phyloP scores from a whole-genome alignment of 495 filamentous ascomycete species.

The Umbilicaria muhlenbergii region DNA sequence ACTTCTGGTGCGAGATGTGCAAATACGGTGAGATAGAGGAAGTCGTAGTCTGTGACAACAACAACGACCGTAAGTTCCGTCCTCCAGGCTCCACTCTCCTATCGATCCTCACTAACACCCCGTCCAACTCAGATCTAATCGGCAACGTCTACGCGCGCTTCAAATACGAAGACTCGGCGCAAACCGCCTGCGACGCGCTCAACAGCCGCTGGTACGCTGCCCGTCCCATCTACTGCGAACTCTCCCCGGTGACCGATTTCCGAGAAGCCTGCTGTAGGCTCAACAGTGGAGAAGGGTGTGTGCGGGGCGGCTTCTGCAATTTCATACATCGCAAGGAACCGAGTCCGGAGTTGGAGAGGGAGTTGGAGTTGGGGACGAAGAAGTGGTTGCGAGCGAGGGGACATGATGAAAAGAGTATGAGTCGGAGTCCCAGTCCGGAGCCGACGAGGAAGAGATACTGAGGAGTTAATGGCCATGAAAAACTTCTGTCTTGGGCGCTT shows the following conservation, averaged over 20 bases:
- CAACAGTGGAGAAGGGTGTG: conserved; percentile 90
- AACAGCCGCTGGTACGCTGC: conserved; percentile 96
- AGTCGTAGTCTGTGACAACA: conserved; percentile 84
- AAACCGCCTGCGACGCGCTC: conserved; percentile 81
- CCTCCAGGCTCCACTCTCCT: not conserved
- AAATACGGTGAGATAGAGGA: conserved; percentile 84
- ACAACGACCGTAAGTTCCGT: conserved; percentile 77
- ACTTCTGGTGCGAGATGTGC: conserved; percentile 99
- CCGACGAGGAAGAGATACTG: conserved; percentile 55
- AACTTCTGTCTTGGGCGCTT: too few species aligned
- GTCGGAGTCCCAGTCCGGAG: conserved; percentile 59
- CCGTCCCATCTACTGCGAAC: conserved; percentile 93
- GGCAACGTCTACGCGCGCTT: conserved; percentile 99
- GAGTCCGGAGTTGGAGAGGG: conserved; percentile 68
- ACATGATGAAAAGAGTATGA: conserved; percentile 69
- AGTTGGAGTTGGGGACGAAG: conserved; percentile 75
- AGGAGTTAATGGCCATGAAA: conserved; percentile 4
- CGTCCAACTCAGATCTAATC: conserved; percentile 55
- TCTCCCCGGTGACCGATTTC: conserved; percentile 95
- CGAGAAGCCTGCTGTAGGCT: conserved; percentile 92
- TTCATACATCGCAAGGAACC: conserved; percentile 98
- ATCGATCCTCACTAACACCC: not conserved
- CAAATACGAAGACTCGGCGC: conserved; percentile 97
- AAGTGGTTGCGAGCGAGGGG: conserved; percentile 88
- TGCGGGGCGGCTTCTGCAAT: conserved; percentile 94